Conservation (phyloP, 352 stramenopile genomes). For the Phytopythium boreale region DNA sequence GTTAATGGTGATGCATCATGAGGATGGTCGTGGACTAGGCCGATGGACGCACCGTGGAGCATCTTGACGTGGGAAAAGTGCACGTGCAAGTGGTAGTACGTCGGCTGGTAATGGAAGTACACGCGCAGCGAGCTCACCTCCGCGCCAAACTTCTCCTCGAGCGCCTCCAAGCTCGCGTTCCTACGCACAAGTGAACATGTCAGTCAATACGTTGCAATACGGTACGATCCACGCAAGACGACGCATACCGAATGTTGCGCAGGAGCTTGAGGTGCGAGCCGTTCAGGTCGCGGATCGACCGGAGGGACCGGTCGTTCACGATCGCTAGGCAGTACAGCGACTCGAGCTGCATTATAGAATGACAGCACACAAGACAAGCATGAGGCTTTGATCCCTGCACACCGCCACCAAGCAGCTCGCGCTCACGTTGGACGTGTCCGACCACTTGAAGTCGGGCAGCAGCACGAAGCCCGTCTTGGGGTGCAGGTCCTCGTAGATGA, state of each 20-base stretch:
- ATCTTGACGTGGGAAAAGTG: conserved; percentile 88
- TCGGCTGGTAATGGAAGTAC: conserved; percentile 89
- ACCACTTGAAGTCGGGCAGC: conserved; percentile 86
- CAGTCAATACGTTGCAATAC: background rate
- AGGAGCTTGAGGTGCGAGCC: conserved; percentile 60
- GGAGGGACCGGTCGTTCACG: conserved; percentile 67
- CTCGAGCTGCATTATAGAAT: conserved; percentile 44
- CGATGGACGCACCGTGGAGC: conserved; percentile 46
- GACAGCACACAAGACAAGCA: background rate
- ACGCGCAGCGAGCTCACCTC: conserved; percentile 54
- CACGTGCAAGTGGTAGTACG: conserved; percentile 88
- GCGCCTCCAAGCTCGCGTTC: conserved; percentile 48
- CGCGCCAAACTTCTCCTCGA: conserved; percentile 61
- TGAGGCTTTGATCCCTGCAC: background rate
- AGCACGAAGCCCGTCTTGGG: conserved; percentile 68
- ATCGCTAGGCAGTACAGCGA: conserved; percentile 83
- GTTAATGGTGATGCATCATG: background rate
- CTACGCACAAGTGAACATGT: conserved; percentile 16
- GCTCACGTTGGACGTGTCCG: conserved; percentile 55
- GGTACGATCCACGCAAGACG: background rate
- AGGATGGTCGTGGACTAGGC: background rate
- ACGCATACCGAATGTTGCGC: conserved; percentile 64
- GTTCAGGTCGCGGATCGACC: conserved; percentile 72
- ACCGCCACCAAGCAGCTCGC: background rate
- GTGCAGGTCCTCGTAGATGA: conserved; percentile 75